Evolutionary conservation across 2,329 filamentous ascomycete genomes (phyloP).

Genomic region (Fusarium xyrophilum): DNA sequence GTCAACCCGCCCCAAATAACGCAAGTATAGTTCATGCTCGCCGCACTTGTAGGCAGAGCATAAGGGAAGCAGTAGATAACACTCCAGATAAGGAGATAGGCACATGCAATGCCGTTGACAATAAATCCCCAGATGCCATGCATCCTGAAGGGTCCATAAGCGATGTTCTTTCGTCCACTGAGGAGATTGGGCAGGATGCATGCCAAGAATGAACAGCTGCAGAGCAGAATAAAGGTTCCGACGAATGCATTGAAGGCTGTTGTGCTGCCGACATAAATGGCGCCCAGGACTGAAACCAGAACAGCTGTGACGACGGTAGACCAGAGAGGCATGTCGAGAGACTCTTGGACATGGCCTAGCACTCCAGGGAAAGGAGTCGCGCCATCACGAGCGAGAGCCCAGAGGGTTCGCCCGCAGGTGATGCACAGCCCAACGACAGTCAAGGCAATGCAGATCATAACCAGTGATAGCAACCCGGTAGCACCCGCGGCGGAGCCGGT

Average conservation of each 20-base stretch:
- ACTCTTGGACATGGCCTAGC: slow-evolving; percentile 42
- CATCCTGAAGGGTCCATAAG: slow-evolving; percentile 66
- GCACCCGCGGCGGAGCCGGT: slow-evolving; percentile 59
- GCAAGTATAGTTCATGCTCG: slow-evolving; percentile 61
- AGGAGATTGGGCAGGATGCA: slow-evolving; percentile 67
- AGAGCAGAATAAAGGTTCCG: slow-evolving; percentile 53
- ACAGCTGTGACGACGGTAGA: slow-evolving; percentile 58
- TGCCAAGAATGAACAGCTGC: slow-evolving; percentile 59
- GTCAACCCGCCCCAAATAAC: slow-evolving; percentile 55
- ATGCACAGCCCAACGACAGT: slow-evolving; percentile 49
- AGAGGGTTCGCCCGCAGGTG: slow-evolving; percentile 50
- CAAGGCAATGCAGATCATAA: slow-evolving; percentile 49
- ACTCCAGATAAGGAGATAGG: slow-evolving; percentile 66
- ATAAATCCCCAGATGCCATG: slow-evolving; percentile 54
- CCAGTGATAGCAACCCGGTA: slow-evolving; percentile 55
- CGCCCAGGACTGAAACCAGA: slow-evolving; percentile 61
- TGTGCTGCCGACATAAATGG: slow-evolving; percentile 69
- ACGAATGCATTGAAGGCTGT: slow-evolving; percentile 74
- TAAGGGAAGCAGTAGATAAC: slow-evolving; percentile 70
- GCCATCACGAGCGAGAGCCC: slow-evolving; percentile 51
- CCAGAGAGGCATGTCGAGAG: slow-evolving; percentile 47
- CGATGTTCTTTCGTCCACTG: slow-evolving; percentile 47
- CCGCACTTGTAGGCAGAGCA: slow-evolving; percentile 51
- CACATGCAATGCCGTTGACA: slow-evolving; percentile 59
- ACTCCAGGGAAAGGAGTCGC: slow-evolving; percentile 45